Conservation (phyloP, 106 monocot genomes). For the Hemerocallis citrina region DNA sequence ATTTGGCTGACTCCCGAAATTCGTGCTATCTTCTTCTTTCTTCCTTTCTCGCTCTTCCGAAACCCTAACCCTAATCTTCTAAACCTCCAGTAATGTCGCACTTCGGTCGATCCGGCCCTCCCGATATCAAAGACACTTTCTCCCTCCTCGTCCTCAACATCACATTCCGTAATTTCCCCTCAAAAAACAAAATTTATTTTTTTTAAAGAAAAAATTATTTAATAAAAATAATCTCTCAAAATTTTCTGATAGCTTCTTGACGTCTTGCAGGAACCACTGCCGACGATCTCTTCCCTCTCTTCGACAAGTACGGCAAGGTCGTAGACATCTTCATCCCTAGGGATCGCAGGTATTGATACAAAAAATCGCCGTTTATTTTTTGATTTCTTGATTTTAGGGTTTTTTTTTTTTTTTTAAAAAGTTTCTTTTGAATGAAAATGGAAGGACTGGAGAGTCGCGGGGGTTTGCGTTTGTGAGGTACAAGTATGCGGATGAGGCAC, state of each 20-base stretch:
- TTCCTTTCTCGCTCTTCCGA: neutral
- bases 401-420: neutral
- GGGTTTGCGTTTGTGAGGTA: conserved; percentile 97
- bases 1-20: no score
- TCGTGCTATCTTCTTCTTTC: no score
- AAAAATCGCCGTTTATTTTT: neutral
- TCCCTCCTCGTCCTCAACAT: conserved; percentile 85
- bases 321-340: conserved; percentile 91
- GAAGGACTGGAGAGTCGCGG: conserved; percentile 85
- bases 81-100: conserved; percentile 65
- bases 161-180: conserved; percentile 46
- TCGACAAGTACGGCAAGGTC: conserved; percentile 83
- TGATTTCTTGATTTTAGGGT: neutral
- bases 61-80: conserved; percentile 29
- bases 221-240: neutral
- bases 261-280: conserved; percentile 49
- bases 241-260: neutral
- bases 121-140: conserved; percentile 78
- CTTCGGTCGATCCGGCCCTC: conserved; percentile 86
- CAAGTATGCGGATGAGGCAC: conserved; percentile 84
- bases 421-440: neutral
- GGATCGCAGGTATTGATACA: conserved; percentile 52
- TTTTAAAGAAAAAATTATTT: no score
- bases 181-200: no score
- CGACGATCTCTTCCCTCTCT: conserved; percentile 75